Conservation (phyloP, 495 filamentous ascomycete genomes). For the Penicillium subrubescens region DNA sequence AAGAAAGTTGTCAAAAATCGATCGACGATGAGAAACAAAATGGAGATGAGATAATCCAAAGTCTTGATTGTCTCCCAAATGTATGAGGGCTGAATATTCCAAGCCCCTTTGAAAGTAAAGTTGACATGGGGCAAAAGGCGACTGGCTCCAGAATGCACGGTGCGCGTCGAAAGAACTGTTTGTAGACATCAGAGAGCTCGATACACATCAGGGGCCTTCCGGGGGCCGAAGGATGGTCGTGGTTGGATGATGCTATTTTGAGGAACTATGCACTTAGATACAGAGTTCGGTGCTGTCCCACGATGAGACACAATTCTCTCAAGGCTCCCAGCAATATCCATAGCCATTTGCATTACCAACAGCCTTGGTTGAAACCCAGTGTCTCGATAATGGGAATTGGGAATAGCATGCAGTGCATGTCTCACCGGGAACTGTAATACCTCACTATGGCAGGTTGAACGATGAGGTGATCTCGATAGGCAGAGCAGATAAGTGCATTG, state of each 20-base stretch:
- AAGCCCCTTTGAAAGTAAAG: not conserved
- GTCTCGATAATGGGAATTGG: slow-evolving; percentile 20
- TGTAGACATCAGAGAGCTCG: slow-evolving; percentile 18
- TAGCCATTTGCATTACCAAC: slow-evolving; percentile 20
- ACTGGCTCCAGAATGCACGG: slow-evolving; percentile 21
- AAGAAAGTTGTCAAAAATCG: not conserved
- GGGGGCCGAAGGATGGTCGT: slow-evolving; percentile 11
- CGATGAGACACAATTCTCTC: slow-evolving; percentile 7
- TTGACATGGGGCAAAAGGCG: slow-evolving; percentile 3
- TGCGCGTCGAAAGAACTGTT: slow-evolving; percentile 13
- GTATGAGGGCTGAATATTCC: slow-evolving; percentile 7
- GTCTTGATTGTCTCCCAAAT: slow-evolving; percentile 1
- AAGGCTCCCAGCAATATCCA: slow-evolving; percentile 20
- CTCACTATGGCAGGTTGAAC: slow-evolving; percentile 11
- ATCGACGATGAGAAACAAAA: not conserved
- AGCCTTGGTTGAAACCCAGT: slow-evolving; percentile 17
- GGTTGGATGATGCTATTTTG: slow-evolving; percentile 23
- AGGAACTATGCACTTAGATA: slow-evolving; percentile 20
- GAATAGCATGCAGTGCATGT: slow-evolving; percentile 28
- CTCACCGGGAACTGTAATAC: slow-evolving; percentile 21
- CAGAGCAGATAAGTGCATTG: slow-evolving; percentile 1
- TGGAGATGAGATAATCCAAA: not conserved
- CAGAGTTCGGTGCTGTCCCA: slow-evolving; percentile 19
- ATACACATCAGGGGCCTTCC: slow-evolving; percentile 15
- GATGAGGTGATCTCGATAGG: not conserved